These are phyloP conservation scores for Kwoniella mangroviensis DNA, from an alignment of 768 basidiomycete genomes.

Conservation along the genomic window DNA sequence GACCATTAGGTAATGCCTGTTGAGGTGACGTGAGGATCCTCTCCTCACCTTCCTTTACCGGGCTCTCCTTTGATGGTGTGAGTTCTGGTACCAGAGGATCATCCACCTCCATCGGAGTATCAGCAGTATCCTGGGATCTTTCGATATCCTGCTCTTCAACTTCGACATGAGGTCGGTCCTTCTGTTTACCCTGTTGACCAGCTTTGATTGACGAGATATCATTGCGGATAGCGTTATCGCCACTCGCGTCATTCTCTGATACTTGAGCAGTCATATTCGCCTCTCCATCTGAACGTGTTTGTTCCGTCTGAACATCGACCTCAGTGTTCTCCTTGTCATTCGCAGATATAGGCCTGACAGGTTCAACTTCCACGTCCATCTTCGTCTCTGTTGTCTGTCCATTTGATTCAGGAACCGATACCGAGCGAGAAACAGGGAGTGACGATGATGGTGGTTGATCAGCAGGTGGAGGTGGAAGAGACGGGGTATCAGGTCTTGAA, in stretches of 20 bases:
- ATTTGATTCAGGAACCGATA: not conserved
- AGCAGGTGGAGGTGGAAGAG: conserved; percentile 6
- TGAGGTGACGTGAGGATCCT: not conserved
- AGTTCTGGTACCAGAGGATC: not conserved
- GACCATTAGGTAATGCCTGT: not conserved
- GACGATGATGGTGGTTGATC: not conserved
- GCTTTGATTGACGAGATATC: too few relatives aligned
- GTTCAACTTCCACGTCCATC: not conserved
- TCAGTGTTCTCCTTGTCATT: not conserved
- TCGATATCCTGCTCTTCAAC: not conserved
- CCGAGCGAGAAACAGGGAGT: too few relatives aligned
- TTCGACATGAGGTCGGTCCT: not conserved
- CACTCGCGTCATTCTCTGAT: too few relatives aligned
- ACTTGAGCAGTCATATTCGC: too few relatives aligned
- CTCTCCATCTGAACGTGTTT: too few relatives aligned
- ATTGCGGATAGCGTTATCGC: too few relatives aligned
- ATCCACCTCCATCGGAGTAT: not conserved
- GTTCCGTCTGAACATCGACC: too few relatives aligned
- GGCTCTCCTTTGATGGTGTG: not conserved
- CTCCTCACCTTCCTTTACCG: not conserved
- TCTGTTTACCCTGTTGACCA: not conserved
- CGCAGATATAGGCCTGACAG: not conserved
- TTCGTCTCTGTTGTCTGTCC: not conserved
- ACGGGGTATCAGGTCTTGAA: conserved; percentile 18
- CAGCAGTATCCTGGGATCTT: not conserved